A percentile compares a stretch with the other conserved stretches of the same genome.
phyloP scores from a whole-genome alignment of 345 rosid species.

The Pugionium cornutum region DNA sequence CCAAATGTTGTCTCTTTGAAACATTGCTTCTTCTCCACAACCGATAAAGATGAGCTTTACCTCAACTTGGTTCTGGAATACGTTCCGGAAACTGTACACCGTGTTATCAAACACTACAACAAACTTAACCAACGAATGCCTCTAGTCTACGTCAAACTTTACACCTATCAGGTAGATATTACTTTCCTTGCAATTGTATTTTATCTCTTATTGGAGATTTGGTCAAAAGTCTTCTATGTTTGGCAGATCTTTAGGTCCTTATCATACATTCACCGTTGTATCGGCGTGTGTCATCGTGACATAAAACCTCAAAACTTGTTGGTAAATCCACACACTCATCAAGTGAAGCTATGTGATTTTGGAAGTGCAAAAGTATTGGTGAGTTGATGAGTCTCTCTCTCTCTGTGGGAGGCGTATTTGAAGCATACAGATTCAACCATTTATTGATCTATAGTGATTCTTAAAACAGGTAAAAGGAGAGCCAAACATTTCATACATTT shows the following conservation, averaged over 20 bases:
- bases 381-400: conserved; percentile 30
- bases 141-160: conserved; percentile 80
- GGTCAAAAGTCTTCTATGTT: conserved; percentile 1
- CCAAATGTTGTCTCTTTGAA: conserved; percentile 85
- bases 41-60: conserved; percentile 93
- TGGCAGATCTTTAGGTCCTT: conserved; percentile 88
- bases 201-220: neutral
- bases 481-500: conserved; percentile 90
- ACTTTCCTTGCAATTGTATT: neutral
- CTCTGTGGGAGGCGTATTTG: neutral
- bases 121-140: conserved; percentile 94
- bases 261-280: conserved; percentile 81
- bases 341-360: conserved; percentile 39
- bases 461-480: conserved; percentile 82
- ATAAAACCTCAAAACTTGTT: conserved; percentile 95
- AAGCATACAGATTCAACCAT: neutral
- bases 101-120: conserved; percentile 87
- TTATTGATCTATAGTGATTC: conserved; percentile 21
- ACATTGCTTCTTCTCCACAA: conserved; percentile 97
- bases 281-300: conserved; percentile 94
- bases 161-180: conserved; percentile 73
- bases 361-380: conserved; percentile 99
- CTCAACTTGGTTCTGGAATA: conserved; percentile 95
- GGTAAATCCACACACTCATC: conserved; percentile 98
- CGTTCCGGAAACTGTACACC: conserved; percentile 91